Conservation (phyloP, 78 protist species). For the Cyanophora paradoxa region DNA sequence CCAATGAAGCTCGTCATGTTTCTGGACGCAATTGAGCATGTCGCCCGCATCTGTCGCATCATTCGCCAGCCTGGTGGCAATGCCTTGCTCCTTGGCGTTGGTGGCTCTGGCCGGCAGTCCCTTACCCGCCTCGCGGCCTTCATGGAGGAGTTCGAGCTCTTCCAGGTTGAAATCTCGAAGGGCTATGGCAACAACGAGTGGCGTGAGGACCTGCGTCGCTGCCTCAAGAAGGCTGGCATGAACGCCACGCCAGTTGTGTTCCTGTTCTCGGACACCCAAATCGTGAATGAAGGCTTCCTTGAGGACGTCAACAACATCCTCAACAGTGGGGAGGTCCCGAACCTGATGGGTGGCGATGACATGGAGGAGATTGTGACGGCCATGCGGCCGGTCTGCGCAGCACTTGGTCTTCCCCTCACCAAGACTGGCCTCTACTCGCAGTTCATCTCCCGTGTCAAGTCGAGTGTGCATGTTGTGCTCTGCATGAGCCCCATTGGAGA, state of each 20-base stretch:
- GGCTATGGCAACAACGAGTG: conserved; percentile 60
- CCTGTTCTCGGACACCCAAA: conserved; percentile 83
- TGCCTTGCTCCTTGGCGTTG: conserved; percentile 87
- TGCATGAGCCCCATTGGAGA: conserved; percentile 81
- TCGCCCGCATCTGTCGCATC: conserved; percentile 66
- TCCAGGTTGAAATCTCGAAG: too few relatives aligned
- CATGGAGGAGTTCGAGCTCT: conserved; percentile 48
- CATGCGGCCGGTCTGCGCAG: conserved; percentile 42
- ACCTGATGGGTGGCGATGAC: conserved; percentile 58
- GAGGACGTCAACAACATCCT: conserved; percentile 84
- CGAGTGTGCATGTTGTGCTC: conserved; percentile 68
- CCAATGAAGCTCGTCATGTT: conserved; percentile 79
- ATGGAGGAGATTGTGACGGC: conserved; percentile 41
- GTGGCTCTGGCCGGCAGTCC: conserved; percentile 85
- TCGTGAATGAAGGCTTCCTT: conserved; percentile 63
- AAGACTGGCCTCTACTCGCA: conserved; percentile 30
- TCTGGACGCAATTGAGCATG: conserved; percentile 72
- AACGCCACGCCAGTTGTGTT: conserved; percentile 59
- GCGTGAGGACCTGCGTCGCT: conserved; percentile 56
- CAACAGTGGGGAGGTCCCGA: conserved; percentile 84
- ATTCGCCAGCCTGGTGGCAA: conserved; percentile 80
- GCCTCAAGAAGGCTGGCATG: conserved; percentile 52
- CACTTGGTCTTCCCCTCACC: conserved; percentile 38
- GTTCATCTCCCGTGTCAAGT: conserved; percentile 50
- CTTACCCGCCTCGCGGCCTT: conserved; percentile 77